Evolutionary conservation across 2,329 filamentous ascomycete genomes (phyloP).

Genomic region (Trichoderma semiorbis): DNA sequence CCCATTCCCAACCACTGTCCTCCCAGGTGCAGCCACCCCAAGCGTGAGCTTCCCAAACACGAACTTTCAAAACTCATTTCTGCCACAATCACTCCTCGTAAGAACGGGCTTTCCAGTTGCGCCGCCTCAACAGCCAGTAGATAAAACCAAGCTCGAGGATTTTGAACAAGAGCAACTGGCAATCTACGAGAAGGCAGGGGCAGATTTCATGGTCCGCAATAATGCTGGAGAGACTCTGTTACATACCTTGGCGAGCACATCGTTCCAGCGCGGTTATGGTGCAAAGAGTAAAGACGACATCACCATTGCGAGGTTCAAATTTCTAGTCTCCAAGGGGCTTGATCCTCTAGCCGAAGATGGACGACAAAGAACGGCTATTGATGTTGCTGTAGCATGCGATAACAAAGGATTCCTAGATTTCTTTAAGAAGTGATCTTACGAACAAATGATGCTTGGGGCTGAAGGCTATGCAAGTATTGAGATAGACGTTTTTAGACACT

Average conservation of each 20-base stretch:
- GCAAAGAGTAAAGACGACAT: constrained; percentile 9
- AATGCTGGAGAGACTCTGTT: background rate
- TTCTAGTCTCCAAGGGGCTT: constrained; percentile 26
- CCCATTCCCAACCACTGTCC: background rate
- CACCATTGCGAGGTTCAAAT: constrained; percentile 22
- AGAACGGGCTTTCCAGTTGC: background rate
- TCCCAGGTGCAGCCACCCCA: background rate
- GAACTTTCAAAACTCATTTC: background rate
- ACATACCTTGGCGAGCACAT: background rate
- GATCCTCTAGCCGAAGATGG: constrained; percentile 31
- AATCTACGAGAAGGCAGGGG: background rate
- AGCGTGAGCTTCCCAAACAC: background rate
- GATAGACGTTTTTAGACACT: background rate
- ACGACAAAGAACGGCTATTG: constrained; percentile 29
- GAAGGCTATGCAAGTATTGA: background rate
- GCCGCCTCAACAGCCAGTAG: background rate
- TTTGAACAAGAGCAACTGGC: background rate
- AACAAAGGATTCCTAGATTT: constrained; percentile 27
- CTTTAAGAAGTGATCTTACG: constrained; percentile 21
- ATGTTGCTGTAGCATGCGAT: constrained; percentile 33
- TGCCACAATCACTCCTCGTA: background rate
- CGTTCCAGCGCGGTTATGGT: background rate
- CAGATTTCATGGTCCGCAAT: background rate
- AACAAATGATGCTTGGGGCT: background rate
- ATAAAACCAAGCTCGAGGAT: background rate